Percentiles rank a stretch among this genome's conserved stretches.
Evolutionary conservation across 495 filamentous ascomycete species (phyloP).

Genomic region (Daldinia childiae): DNA sequence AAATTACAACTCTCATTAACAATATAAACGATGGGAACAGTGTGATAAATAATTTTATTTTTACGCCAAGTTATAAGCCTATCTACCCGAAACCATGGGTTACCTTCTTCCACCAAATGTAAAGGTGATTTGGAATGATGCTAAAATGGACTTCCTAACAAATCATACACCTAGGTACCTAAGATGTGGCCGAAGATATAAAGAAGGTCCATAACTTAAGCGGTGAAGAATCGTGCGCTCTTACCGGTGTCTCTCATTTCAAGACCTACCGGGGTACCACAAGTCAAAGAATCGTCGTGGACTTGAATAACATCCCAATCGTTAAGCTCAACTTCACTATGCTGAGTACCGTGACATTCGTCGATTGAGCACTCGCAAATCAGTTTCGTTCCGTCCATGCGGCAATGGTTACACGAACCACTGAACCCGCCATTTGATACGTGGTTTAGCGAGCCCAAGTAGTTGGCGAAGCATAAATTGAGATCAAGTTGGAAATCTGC

Average conservation of each 20-base stretch:
- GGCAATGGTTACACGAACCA: constrained; percentile 22
- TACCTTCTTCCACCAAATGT: not conserved
- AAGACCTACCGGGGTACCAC: constrained; percentile 6
- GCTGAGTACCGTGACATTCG: not conserved
- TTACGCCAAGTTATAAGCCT: not conserved
- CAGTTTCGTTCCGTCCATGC: constrained; percentile 26
- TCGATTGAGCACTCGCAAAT: constrained; percentile 21
- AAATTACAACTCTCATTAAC: not conserved
- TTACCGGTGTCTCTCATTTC: constrained; percentile 15
- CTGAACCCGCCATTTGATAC: constrained; percentile 20
- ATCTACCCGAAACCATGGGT: not conserved
- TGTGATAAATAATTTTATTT: not conserved
- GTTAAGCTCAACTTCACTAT: constrained; percentile 30
- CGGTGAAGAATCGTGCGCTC: constrained; percentile 23
- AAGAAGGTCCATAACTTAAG: constrained; percentile 12
- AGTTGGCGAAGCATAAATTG: constrained; percentile 36
- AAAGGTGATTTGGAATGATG: not conserved
- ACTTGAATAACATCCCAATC: constrained; percentile 32
- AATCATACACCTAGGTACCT: not conserved
- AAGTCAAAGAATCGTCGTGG: not conserved
- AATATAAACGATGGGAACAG: not conserved
- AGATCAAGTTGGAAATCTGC: constrained; percentile 23
- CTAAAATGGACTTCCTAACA: not conserved
- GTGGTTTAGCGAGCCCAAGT: constrained; percentile 23
- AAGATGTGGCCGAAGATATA: not conserved